These are phyloP conservation scores for Spergularia bocconei DNA, from an alignment of 148 eudicot genomes.

Conservation along the genomic window DNA sequence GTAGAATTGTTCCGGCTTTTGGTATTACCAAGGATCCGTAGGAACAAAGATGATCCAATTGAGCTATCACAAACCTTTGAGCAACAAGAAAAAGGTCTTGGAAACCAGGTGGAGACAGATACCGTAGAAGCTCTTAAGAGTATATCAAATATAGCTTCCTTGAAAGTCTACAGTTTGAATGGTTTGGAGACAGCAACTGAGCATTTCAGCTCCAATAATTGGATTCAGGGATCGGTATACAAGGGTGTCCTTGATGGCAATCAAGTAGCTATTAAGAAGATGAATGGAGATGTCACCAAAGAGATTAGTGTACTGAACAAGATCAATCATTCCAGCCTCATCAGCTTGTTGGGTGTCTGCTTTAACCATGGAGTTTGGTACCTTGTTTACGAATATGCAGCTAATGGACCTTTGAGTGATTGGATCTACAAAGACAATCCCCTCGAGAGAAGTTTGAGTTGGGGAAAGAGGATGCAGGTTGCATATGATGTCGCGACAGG, in stretches of 20 bases:
- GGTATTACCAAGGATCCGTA: background rate
- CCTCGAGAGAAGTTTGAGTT: slow-evolving; percentile 32
- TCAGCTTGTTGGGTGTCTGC: slow-evolving; percentile 59
- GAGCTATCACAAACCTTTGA: slow-evolving; percentile 25
- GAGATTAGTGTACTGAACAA: slow-evolving; percentile 60
- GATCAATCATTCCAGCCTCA: slow-evolving; percentile 63
- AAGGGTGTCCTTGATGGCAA: slow-evolving; percentile 52
- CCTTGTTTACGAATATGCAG: slow-evolving; percentile 64
- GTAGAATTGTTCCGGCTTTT: slow-evolving; percentile 22
- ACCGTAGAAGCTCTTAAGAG: slow-evolving; percentile 29
- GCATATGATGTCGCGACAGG: slow-evolving; percentile 69
- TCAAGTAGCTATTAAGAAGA: slow-evolving; percentile 52
- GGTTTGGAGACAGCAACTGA: slow-evolving; percentile 57
- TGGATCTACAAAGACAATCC: slow-evolving; percentile 42
- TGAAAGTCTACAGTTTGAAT: slow-evolving; percentile 50
- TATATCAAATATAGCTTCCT: slow-evolving; percentile 37
- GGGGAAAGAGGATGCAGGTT: slow-evolving; percentile 58
- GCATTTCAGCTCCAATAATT: slow-evolving; percentile 43
- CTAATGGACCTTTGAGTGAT: slow-evolving; percentile 56
- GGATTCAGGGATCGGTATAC: slow-evolving; percentile 54
- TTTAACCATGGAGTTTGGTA: slow-evolving; percentile 46
- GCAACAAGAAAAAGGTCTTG: slow-evolving; percentile 26
- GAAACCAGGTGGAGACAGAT: slow-evolving; percentile 19
- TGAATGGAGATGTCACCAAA: slow-evolving; percentile 43
- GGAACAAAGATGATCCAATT: slow-evolving; percentile 18